Evolutionary conservation across 2,329 filamentous ascomycete species (phyloP).

Genomic region (Teratosphaeria nubilosa): DNA sequence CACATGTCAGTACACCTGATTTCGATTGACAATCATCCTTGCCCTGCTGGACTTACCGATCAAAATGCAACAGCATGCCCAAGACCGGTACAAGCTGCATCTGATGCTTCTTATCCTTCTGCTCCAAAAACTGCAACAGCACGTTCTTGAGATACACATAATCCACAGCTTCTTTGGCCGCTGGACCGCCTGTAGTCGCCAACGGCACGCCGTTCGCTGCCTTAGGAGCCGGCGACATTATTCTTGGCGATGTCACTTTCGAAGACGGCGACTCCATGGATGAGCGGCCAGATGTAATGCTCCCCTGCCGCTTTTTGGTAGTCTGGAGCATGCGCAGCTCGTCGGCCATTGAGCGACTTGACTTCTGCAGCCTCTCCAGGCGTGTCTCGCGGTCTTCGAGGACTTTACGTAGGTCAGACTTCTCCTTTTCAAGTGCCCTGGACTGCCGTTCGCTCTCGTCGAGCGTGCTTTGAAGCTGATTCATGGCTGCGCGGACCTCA

Average conservation of each 20-base stretch:
- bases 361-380: slow-evolving; percentile 69
- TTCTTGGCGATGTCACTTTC: slow-evolving; percentile 37
- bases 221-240: slow-evolving; percentile 37
- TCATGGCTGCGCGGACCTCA: slow-evolving; percentile 67
- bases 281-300: slow-evolving; percentile 44
- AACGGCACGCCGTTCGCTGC: slow-evolving; percentile 16
- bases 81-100: slow-evolving; percentile 68
- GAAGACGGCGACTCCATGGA: slow-evolving; percentile 45
- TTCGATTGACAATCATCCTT: slow-evolving; percentile 5
- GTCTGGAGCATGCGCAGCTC: slow-evolving; percentile 44
- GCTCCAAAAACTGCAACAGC: slow-evolving; percentile 69
- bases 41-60: slow-evolving; percentile 47
- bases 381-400: slow-evolving; percentile 69
- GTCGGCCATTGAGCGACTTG: slow-evolving; percentile 50
- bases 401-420: slow-evolving; percentile 60
- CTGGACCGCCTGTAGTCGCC: slow-evolving; percentile 13
- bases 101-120: slow-evolving; percentile 66
- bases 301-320: slow-evolving; percentile 27
- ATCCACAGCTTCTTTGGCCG: slow-evolving; percentile 32
- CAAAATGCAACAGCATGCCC: slow-evolving; percentile 65
- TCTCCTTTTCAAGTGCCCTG: slow-evolving; percentile 73
- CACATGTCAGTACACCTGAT: slow-evolving; percentile 4
- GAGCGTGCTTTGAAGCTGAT: slow-evolving; percentile 66
- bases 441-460: slow-evolving; percentile 82
- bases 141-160: slow-evolving; percentile 72